phyloP scores from a whole-genome alignment of 75 land plant genomes.

The Gnetum montanum region DNA sequence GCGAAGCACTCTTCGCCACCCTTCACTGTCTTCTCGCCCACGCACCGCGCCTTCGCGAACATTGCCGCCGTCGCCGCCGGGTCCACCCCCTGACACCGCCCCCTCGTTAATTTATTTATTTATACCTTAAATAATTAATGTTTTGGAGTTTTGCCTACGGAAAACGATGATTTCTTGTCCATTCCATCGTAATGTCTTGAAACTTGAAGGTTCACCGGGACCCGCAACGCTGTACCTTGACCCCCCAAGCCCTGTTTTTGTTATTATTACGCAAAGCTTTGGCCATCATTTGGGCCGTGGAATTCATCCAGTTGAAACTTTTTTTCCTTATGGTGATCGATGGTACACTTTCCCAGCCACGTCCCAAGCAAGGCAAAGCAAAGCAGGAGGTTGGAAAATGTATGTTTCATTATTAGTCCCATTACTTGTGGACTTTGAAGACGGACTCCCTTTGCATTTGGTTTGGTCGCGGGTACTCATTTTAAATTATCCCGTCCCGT shows the following conservation, averaged over 20 bases:
- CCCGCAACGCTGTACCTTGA: background rate
- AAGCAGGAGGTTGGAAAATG: no score
- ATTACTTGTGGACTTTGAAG: no score
- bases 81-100: slow-evolving; percentile 49
- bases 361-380: no score
- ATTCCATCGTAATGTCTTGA: background rate
- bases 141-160: background rate
- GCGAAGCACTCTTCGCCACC: slow-evolving; percentile 56
- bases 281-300: no score
- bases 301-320: no score
- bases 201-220: background rate
- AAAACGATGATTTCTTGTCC: background rate
- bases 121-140: background rate
- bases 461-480: no score
- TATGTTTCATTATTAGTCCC: no score
- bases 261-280: no score
- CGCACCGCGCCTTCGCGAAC: slow-evolving; percentile 45
- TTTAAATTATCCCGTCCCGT: no score
- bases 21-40: slow-evolving; percentile 57
- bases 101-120: background rate
- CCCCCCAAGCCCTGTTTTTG: background rate
- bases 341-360: no score
- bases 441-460: no score
- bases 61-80: slow-evolving; percentile 42
- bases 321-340: no score